Evolutionary conservation across 352 stramenopile species (phyloP), one percentile per base, ranked within the genome.

Genomic region (Globisporangium heterothallicum): DNA sequence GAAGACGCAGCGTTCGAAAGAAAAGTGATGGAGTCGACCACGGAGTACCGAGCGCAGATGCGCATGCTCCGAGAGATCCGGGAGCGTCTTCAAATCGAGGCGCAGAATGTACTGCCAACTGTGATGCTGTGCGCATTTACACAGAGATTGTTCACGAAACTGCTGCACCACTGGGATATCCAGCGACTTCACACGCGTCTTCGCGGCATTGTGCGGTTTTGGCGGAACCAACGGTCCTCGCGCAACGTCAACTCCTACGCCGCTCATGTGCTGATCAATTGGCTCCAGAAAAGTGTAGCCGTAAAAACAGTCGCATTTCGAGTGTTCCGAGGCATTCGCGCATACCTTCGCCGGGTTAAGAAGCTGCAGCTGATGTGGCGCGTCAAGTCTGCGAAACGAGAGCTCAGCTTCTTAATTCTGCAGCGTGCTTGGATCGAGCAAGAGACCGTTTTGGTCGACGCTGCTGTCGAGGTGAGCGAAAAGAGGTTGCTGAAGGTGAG

Each of bases 241-340:
- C 71, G 69, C 12, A 60, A 34, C 9, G 57, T 27, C 4, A 78
- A 80, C 43, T 58, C 51, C 0, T 41, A 66, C 6, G 64, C 70
- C 38, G 71, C 64, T 1, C 21, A 58, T n/a, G 35, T 87, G 36
- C 44, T 87, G 2, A 70, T 84, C 19, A 59, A 79, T 26, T 87
- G 75, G 75, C 61, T 87, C 13, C 71, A 82, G 50, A 84, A 82
- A 54, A 82, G 68, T 47, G 71, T 87, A 1, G 59, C 64, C 22
- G 67, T 87, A 4, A 78, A 73, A 45, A 74, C 59, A 42, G 66
- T 84, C 5, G 57, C 66, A 18, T 81, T 84, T 40, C 72, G 72
- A 13, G 66, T 84, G 2, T 84, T 87, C 45, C 68, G 59, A 40
- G 75, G 68, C 10, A 62, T 82, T 10, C 69, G 75, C 2, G 68